phyloP scores from a whole-genome alignment of 805 yeast species.

The fission yeast (Schizosaccharomyces pombe) region DNA sequence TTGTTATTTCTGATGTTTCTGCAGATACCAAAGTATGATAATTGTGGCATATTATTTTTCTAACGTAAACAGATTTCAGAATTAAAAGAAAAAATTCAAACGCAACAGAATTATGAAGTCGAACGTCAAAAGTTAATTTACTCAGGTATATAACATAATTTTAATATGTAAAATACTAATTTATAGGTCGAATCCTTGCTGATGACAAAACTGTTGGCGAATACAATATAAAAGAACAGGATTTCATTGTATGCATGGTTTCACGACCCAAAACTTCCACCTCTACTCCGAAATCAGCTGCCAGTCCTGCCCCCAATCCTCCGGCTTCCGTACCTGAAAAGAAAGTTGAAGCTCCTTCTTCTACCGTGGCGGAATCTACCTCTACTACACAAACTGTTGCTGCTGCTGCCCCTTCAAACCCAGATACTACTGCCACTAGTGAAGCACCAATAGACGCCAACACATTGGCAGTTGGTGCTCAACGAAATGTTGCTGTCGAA shows the following conservation, averaged over 20 bases:
- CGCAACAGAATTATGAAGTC: slow-evolving; percentile 41
- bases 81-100: slow-evolving; percentile 53
- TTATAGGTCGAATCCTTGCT: slow-evolving; percentile 48
- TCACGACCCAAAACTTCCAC: slow-evolving; percentile 15
- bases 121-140: slow-evolving; percentile 69
- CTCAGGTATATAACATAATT: slow-evolving; percentile 27
- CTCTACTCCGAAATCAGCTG: slow-evolving; percentile 6
- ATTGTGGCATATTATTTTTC: neutral
- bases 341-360: slow-evolving; percentile 5
- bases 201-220: slow-evolving; percentile 54
- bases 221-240: slow-evolving; percentile 55
- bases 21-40: slow-evolving; percentile 25
- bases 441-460: slow-evolving; percentile 17
- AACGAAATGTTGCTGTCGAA: slow-evolving; percentile 52
- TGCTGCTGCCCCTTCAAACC: neutral
- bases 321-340: slow-evolving; percentile 11
- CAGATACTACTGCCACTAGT: no score
- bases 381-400: slow-evolving; percentile 6
- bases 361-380: slow-evolving; percentile 8
- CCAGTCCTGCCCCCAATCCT: slow-evolving; percentile 9
- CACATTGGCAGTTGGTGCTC: slow-evolving; percentile 40
- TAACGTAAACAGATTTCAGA: slow-evolving; percentile 9
- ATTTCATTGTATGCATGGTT: slow-evolving; percentile 81
- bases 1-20: slow-evolving; percentile 42
- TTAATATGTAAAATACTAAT: neutral